Base-by-base conservation (phyloP, 441 rosid species). In the Croton setiger region DNA sequence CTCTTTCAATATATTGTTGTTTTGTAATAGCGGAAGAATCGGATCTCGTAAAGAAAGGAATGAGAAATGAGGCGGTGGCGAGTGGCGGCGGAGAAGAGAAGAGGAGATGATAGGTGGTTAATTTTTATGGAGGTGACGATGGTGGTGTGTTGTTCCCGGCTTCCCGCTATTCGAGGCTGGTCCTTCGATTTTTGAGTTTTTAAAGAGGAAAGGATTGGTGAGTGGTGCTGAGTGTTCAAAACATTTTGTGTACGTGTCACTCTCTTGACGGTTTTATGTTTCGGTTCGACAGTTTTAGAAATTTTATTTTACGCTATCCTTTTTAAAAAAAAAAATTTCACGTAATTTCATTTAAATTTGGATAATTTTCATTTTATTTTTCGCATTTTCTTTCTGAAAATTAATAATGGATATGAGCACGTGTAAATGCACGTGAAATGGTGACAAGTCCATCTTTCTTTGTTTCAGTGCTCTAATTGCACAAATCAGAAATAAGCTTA, bases 131-230 rank as follows among this genome's bases (percentile, higher is more conserved):
- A 52, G 21, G 27, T 52, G 55, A 23, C 1, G n/a, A 20, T 39
- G 67, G 70, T 52, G 49, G 43, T 41, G 47, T 33, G 39, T 5
- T 9, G 37, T 31, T 63, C 31, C 31, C 1, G 31, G 35, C 67
- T 79, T 81, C 78, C 81, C 84, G 71, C 75, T 77, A 65, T 74
- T 68, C 56, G 21, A 31, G 76, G 68, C 10, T 39, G 0, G 41
- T 56, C 39, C 11, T 48, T 66, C 51, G 55, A 60, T 20, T 35
- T 74, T 64, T 44, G 65, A 62, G 76, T 37, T 45, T 67, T 57
- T 63, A 67, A 73, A 68, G 54, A 3, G 45, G 37, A 5, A 9
- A 9, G 10, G 67, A 39, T 53, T 67, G 72, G 57, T 31, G 56
- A 7, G 14, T 2, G 18, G 21, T 53, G 77, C 64, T 33, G 79